Base-by-base conservation (phyloP, 108 stramenopile species). In the Stephanodiscus triporus region DNA sequence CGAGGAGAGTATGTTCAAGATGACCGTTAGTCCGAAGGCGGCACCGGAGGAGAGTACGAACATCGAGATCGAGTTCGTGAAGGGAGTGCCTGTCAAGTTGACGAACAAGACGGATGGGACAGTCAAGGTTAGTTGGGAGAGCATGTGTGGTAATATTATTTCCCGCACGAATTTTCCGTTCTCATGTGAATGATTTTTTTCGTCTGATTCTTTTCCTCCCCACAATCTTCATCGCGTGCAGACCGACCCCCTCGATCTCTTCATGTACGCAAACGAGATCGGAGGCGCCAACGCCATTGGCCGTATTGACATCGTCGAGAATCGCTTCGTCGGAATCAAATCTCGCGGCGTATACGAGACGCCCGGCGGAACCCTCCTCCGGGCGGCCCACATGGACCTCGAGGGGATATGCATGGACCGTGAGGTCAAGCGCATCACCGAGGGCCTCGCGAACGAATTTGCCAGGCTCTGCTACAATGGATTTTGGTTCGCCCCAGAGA, bases 321-420 rank as follows among this genome's bases (percentile, higher is more conserved):
- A 99, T 81, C 94, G 99, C 49, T 99, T 98, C 84, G 99, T 99
- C 61, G 99, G 99, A 30, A 98, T 99, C 88, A 99, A 99, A 91
- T 95, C 93, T 60, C 97, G 99, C 40, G 98, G 99, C 48, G 92
- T 97, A 47, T 99, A 99, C 87, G 99, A 99, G 81, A 99, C 99
- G 10, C 99, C 99, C 45, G 99, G 93, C 26, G 99, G 99, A 2
- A 97, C 97, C 71, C 83, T 99, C 40, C 90, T 99, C 68, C 90
- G 96, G 23, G 85, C 72, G 8, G 99, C 98, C 6, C 99, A 99
- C 89, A 84, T 98, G 84, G 99, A 98, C 81, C 86, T 95, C 48
- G 93, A 97, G 82, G 95, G 97, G 32, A 89, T 98, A 32, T 93
- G 91, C 87, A 93, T 98, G 84, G 98, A 99, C 87, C 92, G 97